Evolutionary conservation across 73 alveolate species (phyloP), one percentile per base, ranked within the genome.

Genomic region (Paraurostyla sp.): DNA sequence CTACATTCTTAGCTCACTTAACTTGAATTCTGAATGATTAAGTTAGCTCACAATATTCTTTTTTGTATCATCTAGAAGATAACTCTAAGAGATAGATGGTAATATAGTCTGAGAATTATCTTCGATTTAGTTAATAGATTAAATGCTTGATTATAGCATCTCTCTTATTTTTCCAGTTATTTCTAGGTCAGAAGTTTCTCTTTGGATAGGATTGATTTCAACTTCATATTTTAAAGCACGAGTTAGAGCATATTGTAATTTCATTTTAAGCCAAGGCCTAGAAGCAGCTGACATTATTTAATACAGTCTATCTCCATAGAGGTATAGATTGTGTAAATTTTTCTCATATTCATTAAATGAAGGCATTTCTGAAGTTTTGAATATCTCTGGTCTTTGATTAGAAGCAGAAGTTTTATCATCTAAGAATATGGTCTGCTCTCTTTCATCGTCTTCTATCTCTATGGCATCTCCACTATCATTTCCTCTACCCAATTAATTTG

Each of bases 281-380:
- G 87, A 18, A 33, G 43, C 20, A 7, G 59, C 43, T 48, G 50
- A 16, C 56, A 73, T 40, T 6, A 73, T 43, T 15, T 42, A 4
- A 50, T 23, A 73, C 3, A 73, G 71, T 30, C 71, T 45, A 50
- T 73, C 87, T 13, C 87, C 87, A 45, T 18, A 45, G 48, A 48
- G 68, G 46, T 48, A 73, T 0, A 73, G 71, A 9, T 73, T 3
- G 30, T 23, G 54, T 50, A 73, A 30, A 36, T n/a, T 27, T 43
- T 18, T 50, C 42, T 73, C 87, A 30, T 15, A 73, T 45, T 45
- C 56, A 30, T 73, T 73, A 33, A 11, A 73, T 9, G 43, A 22
- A 7, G 87, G 87, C 30, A 73, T 45, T 1, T 73, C 87, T 4
- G 11, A 0, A 0, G 73, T 73, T 29, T 20, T 50, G 46, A 73